Evolutionary conservation across 352 stramenopile species (phyloP), one percentile per base, ranked within the genome.

Genomic region (Pythium dissimile): DNA sequence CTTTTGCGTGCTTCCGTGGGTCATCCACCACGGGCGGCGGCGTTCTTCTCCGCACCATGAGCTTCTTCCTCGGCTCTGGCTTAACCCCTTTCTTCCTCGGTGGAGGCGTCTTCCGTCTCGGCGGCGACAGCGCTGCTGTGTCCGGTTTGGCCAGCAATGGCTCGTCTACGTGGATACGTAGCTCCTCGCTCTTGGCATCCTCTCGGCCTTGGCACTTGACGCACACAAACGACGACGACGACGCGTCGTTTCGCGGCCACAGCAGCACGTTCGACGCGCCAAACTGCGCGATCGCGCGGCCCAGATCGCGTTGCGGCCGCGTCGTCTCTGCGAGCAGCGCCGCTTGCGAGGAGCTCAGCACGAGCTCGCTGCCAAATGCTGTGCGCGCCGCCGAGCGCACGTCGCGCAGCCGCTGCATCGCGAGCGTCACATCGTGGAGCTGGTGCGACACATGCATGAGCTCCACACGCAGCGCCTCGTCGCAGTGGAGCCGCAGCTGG

Each of bases 401-500:
- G 23, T 55, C 45, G n/a, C 52, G 52, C 32, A 67, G 45, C 11
- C 53, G 60, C 38, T 50, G 52, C 45, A 67, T 47, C 7, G 60
- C 53, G 18, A 20, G 31, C 24, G 26, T 9, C 23, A 54, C 32
- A 21, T 48, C 60, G 18, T 62, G 46, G 4, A 62, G 45, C 15
- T 35, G 45, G 51, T 59, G 47, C 52, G 50, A 53, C 30, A 51
- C 46, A 24, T 62, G 52, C 24, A 27, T 18, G 4, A 67, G 52
- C 46, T 67, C 60, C 16, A 41, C 1, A 9, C 34, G 46, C 23
- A 67, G 46, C 18, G 60, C 60, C 23, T 67, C 60, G 20, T 67
- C 52, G 32, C 60, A 62, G 53, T 62, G 53, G 26, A 48, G 23
- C 1, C 53, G 44, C 46, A 67, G 53, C 47, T 67, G 34, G 13